Base-by-base conservation (phyloP, 1,284 basidiomycete genomes). In the Malassezia dermatis region DNA sequence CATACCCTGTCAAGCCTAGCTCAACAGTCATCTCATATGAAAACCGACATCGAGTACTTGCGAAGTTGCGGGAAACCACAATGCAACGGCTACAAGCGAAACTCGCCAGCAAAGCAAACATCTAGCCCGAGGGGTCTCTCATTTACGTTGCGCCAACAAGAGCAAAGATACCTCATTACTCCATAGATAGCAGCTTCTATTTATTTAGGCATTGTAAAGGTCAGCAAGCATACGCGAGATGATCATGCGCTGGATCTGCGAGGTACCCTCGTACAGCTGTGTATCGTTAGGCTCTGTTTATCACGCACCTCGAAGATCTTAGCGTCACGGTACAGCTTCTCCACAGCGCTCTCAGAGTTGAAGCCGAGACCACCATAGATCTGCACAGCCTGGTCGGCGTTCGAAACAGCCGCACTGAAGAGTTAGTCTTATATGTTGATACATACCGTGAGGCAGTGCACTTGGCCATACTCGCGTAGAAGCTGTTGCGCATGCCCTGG, bases 401-500 rank as follows among this genome's bases (percentile, higher is more conserved):
- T 70, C 45, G 53, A 54, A 17, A 62, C 59, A 8, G 69, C 69
- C 4, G 69, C 67, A 35, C 50, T 43, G n/a, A 27, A 43, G 41
- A 26, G 37, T 39, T 39, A 39, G 37, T 21, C 10, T 26, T 15
- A 28, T 12, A 30, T 2, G 13, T 4, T 4, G 2, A 15, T 3
- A 43, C 41, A n/a, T 43, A 43, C 41, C 64, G 62, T 15, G 60
- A 63, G 0, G 80, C 80, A 26, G 78, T 69, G 15, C 76, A 76
- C 64, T 81, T 81, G 30, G 80, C 80, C 68, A 81, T 78, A 13
- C 78, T 79, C 2, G 80, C 80, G 58, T 78, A 78, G 73, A 79
- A 80, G 1, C 79, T 79, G 72, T 79, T 80, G 31, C 77, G 65
- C 60, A 77, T 70, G 5, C 78, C 78, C 11, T 69, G 64, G 67